A percentile compares a stretch with the other conserved stretches of the same genome.
phyloP scores from a whole-genome alignment of 2,329 filamentous ascomycete species.

The Penicillium thymicola region DNA sequence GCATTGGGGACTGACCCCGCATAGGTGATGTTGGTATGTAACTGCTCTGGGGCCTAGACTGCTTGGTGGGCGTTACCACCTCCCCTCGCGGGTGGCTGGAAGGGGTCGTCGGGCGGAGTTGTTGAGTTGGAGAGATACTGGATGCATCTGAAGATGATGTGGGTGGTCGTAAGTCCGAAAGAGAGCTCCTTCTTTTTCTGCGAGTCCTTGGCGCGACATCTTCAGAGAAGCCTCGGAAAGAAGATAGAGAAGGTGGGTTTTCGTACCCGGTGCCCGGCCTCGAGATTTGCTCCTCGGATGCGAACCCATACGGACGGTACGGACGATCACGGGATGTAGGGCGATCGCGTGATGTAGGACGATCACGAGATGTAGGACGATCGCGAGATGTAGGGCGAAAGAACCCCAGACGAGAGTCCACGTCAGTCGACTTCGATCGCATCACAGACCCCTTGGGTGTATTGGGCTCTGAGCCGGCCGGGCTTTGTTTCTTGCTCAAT shows the following conservation, averaged over 20 bases:
- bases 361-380: conserved; percentile 36
- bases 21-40: conserved; percentile 29
- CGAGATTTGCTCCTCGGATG: conserved; percentile 46
- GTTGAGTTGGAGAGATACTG: conserved; percentile 30
- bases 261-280: conserved; percentile 48
- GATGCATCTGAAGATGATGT: conserved; percentile 58
- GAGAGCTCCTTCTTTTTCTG: conserved; percentile 84
- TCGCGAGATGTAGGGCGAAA: conserved; percentile 57
- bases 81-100: conserved; percentile 29
- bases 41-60: conserved; percentile 30
- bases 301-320: conserved; percentile 49
- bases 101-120: conserved; percentile 39
- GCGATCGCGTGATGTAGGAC: conserved; percentile 39
- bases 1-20: conserved; percentile 17
- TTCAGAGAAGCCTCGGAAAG: conserved; percentile 51
- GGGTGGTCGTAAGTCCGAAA: conserved; percentile 76
- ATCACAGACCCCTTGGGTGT: conserved; percentile 64
- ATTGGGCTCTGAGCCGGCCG: conserved; percentile 61
- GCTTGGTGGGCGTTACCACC: conserved; percentile 28
- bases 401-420: conserved; percentile 50
- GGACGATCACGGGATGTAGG: conserved; percentile 52
- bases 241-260: conserved; percentile 46
- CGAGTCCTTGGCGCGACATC: conserved; percentile 45
- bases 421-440: conserved; percentile 76
- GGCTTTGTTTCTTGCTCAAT: conserved; percentile 75